Conservation (phyloP, 2,329 filamentous ascomycete genomes). For the Alternaria triticimaculans region DNA sequence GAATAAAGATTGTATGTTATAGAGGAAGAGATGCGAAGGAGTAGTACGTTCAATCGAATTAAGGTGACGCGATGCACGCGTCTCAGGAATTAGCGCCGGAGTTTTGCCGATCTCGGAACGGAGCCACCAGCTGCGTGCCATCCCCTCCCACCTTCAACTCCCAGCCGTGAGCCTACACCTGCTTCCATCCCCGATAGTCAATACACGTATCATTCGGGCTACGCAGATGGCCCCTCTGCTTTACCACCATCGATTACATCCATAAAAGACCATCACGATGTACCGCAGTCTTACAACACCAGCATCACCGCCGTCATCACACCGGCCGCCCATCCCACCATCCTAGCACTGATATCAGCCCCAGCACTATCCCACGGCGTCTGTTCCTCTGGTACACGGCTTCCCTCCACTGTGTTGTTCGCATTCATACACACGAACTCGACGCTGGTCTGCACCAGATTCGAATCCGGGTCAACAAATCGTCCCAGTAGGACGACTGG, state of each 20-base stretch:
- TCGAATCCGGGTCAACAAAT: slow-evolving; percentile 1
- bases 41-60: neutral
- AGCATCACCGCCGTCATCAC: neutral
- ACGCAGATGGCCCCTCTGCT: neutral
- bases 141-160: neutral
- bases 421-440: slow-evolving; percentile 2
- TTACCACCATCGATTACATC: neutral
- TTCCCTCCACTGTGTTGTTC: neutral
- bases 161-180: neutral
- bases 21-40: neutral
- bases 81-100: neutral
- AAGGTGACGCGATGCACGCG: neutral
- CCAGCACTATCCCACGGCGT: neutral
- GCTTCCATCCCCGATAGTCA: neutral
- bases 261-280: neutral
- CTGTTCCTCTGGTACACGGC: neutral
- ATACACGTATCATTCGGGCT: neutral
- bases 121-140: neutral
- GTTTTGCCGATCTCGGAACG: neutral
- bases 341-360: slow-evolving; percentile 1
- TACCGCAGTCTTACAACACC: neutral
- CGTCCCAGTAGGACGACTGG: slow-evolving; percentile 3
- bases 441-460: neutral
- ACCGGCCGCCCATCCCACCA: slow-evolving; percentile 1
- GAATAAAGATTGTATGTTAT: neutral